Evolutionary conservation across 108 stramenopile genomes (phyloP).

Genomic region (Pinguiococcus pyrenoidosus): DNA sequence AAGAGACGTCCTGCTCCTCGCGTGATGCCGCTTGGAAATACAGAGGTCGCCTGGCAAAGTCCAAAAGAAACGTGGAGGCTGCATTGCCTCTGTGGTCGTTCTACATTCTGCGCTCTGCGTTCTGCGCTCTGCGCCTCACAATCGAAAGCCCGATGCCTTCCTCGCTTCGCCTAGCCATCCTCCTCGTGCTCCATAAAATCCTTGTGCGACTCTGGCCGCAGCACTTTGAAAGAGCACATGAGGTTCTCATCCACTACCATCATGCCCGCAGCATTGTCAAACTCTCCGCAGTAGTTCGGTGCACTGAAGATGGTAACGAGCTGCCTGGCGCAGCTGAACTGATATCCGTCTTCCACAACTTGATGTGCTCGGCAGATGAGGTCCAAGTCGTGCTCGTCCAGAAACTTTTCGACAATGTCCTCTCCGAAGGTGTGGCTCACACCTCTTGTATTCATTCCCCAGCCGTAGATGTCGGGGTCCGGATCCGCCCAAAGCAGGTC

Average conservation of each 20-base stretch:
- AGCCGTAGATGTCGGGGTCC: conserved; percentile 47
- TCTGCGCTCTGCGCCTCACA: too few relatives aligned
- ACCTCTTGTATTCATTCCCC: conserved; percentile 28
- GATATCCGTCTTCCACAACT: conserved; percentile 41
- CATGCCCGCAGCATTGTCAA: conserved; percentile 90
- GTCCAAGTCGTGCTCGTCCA: conserved; percentile 30
- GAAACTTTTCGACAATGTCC: conserved; percentile 37
- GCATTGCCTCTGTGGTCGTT: too few relatives aligned
- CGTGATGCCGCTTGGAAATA: too few relatives aligned
- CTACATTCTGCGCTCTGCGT: too few relatives aligned
- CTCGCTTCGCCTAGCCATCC: too few relatives aligned
- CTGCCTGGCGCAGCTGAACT: conserved; percentile 72
- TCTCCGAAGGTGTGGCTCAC: conserved; percentile 39
- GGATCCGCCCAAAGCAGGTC: conserved; percentile 30
- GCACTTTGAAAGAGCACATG: conserved; percentile 72
- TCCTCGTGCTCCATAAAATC: conserved; percentile 1
- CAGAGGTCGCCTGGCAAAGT: too few relatives aligned
- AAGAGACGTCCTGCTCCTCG: too few relatives aligned
- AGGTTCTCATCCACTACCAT: conserved; percentile 84
- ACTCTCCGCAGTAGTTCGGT: conserved; percentile 92
- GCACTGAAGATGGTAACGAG: conserved; percentile 92
- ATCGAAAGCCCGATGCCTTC: too few relatives aligned
- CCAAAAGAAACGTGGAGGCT: too few relatives aligned
- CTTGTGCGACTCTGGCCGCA: background rate
- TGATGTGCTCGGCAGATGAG: conserved; percentile 43